Evolutionary conservation across 2,329 filamentous ascomycete genomes (phyloP).

Genomic region (Hypocrella siamensis): DNA sequence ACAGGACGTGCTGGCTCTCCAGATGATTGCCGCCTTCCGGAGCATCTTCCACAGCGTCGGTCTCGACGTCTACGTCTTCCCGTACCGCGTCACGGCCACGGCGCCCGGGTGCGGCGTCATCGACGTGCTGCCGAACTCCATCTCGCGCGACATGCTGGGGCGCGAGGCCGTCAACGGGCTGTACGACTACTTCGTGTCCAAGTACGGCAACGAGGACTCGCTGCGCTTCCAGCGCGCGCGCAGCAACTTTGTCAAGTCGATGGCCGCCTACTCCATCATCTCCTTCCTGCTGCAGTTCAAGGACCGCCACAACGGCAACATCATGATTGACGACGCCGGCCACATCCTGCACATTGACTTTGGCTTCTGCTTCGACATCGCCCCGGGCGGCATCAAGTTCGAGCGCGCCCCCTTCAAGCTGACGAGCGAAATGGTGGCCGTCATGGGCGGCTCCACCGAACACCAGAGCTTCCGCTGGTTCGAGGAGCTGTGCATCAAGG

Average conservation of each 20-base stretch:
- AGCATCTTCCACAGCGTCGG: conserved; percentile 94
- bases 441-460: conserved; percentile 80
- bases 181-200: conserved; percentile 95
- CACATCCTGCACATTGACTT: conserved; percentile 99
- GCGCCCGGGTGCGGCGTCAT: conserved; percentile 96
- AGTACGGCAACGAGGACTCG: conserved; percentile 93
- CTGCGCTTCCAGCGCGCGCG: conserved; percentile 89
- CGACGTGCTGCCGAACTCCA: conserved; percentile 92
- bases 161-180: conserved; percentile 95
- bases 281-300: conserved; percentile 97
- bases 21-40: conserved; percentile 95
- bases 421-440: conserved; percentile 93
- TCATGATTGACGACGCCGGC: conserved; percentile 96
- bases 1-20: conserved; percentile 88
- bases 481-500: conserved; percentile 89
- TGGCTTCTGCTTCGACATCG: conserved; percentile 98
- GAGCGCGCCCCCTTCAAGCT: conserved; percentile 98
- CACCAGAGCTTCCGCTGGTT: conserved; percentile 91
- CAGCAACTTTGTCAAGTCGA: conserved; percentile 96
- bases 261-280: conserved; percentile 97
- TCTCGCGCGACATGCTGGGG: conserved; percentile 96
- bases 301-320: conserved; percentile 97
- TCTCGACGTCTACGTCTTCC: conserved; percentile 91
- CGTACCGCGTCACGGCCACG: conserved; percentile 92
- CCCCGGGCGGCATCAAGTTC: conserved; percentile 90